Percentiles rank a stretch among this genome's conserved stretches.
Conservation (phyloP, 2,329 filamentous ascomycete species). For the Lecanicillium sp. region DNA sequence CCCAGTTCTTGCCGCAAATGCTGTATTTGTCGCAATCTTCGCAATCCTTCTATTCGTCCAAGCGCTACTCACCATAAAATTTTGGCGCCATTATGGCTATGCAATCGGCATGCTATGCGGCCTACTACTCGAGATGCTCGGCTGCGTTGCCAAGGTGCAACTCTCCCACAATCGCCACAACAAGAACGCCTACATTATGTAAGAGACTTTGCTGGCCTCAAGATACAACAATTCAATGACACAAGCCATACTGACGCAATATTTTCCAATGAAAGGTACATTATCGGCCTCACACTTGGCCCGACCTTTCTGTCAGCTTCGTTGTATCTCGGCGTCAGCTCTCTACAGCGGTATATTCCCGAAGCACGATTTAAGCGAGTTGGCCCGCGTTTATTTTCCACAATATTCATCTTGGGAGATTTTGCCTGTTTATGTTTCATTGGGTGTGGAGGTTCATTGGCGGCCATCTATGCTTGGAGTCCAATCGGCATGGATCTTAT, state of each 20-base stretch:
- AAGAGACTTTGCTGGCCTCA: neutral
- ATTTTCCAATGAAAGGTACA: slow-evolving; percentile 10
- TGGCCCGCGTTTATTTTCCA: slow-evolving; percentile 9
- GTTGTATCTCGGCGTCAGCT: slow-evolving; percentile 13
- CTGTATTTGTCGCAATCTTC: slow-evolving; percentile 9
- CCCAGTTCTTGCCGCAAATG: slow-evolving; percentile 8
- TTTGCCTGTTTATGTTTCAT: slow-evolving; percentile 14
- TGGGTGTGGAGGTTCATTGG: slow-evolving; percentile 12
- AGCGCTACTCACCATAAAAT: slow-evolving; percentile 4
- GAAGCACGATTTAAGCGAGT: slow-evolving; percentile 5
- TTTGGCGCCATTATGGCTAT: slow-evolving; percentile 12
- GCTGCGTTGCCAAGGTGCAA: slow-evolving; percentile 13
- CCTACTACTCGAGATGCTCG: slow-evolving; percentile 12
- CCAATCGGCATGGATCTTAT: slow-evolving; percentile 14
- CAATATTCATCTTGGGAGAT: slow-evolving; percentile 12
- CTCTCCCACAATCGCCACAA: slow-evolving; percentile 9
- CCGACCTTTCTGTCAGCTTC: slow-evolving; percentile 14
- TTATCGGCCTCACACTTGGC: slow-evolving; percentile 14
- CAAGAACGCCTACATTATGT: slow-evolving; percentile 16
- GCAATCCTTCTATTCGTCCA: slow-evolving; percentile 2
- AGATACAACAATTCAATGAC: neutral
- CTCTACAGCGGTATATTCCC: slow-evolving; percentile 6
- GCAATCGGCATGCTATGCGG: slow-evolving; percentile 14
- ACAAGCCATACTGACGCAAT: neutral
- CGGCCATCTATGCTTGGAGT: slow-evolving; percentile 12